Evolutionary conservation across 1,139 yeast species (phyloP).

Genomic region (Chernovozyma sophiae-reginae): DNA sequence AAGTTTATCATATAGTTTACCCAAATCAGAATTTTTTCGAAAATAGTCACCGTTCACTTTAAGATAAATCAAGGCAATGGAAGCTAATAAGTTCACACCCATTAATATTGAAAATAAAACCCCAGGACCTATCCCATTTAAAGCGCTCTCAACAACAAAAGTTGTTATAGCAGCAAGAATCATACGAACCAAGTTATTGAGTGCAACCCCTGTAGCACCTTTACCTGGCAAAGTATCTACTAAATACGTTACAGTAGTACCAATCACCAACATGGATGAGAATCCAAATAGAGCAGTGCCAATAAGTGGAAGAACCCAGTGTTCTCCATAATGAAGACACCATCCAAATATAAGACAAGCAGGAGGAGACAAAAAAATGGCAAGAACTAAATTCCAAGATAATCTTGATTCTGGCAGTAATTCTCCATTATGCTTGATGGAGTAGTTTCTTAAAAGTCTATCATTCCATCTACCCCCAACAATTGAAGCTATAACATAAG

Average conservation of each 20-base stretch:
- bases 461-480: constrained; percentile 83
- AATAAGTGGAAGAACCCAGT: constrained; percentile 73
- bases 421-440: constrained; percentile 56
- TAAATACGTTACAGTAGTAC: constrained; percentile 74
- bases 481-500: constrained; percentile 69
- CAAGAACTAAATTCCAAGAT: constrained; percentile 68
- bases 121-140: constrained; percentile 64
- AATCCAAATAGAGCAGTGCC: constrained; percentile 82
- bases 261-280: constrained; percentile 80
- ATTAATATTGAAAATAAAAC: constrained; percentile 64
- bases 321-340: constrained; percentile 62
- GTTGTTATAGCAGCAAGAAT: constrained; percentile 73
- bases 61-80: constrained; percentile 43
- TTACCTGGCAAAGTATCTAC: constrained; percentile 84
- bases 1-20: constrained; percentile 48
- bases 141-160: constrained; percentile 67
- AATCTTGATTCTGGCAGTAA: constrained; percentile 74
- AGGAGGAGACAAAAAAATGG: constrained; percentile 58
- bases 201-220: constrained; percentile 86
- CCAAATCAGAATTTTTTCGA: constrained; percentile 64
- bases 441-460: constrained; percentile 49
- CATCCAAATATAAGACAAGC: constrained; percentile 77
- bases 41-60: constrained; percentile 58
- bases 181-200: constrained; percentile 73
- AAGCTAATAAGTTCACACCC: constrained; percentile 47